Evolutionary conservation across 495 filamentous ascomycete genomes (phyloP).

Genomic region (Rostrohypoxylon terebratum): DNA sequence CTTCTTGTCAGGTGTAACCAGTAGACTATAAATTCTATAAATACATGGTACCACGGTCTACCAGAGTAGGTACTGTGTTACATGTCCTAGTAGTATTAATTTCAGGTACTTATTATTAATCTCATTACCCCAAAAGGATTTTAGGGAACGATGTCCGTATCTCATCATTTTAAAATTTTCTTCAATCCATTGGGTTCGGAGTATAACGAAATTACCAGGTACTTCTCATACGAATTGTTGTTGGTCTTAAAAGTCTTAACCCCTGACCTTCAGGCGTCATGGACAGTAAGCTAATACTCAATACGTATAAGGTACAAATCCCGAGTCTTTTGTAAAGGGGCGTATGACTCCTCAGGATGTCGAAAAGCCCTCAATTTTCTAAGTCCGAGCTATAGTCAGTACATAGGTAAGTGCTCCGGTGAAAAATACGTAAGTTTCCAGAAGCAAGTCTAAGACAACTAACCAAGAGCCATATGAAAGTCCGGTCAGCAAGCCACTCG

Average conservation of each 20-base stretch:
- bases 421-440: not conserved
- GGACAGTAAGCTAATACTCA: not conserved
- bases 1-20: conserved; percentile 7
- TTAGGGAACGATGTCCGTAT: not conserved
- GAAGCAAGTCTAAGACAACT: conserved; percentile 1
- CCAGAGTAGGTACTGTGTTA: not conserved
- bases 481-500: not conserved
- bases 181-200: not conserved
- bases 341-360: not conserved
- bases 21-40: not conserved
- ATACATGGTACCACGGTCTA: not conserved
- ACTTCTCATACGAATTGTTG: not conserved
- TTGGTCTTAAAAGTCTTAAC: not conserved
- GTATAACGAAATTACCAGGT: conserved; percentile 9
- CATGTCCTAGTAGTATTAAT: conserved; percentile 4
- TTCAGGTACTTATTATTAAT: conserved; percentile 13
- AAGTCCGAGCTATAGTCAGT: not conserved
- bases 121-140: conserved; percentile 5
- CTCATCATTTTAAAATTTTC: conserved; percentile 12
- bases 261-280: not conserved
- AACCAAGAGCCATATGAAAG: not conserved
- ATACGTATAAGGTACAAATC: not conserved
- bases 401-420: not conserved
- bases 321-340: not conserved
- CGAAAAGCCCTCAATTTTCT: not conserved